phyloP scores from a whole-genome alignment of 2,329 filamentous ascomycete species.

The Clarireedia homoeocarpa region DNA sequence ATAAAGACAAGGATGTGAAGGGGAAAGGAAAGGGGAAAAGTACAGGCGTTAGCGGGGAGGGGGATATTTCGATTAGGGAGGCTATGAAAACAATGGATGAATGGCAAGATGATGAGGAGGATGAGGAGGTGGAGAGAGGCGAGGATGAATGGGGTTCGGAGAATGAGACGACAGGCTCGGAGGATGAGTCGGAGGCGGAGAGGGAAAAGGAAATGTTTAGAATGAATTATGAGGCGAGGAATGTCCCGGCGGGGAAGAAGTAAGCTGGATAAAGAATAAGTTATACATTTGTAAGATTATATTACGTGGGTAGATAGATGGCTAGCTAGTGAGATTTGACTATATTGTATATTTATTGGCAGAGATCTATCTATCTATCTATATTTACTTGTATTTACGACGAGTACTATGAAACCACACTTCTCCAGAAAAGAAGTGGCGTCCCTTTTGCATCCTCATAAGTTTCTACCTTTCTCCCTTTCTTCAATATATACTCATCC shows the following conservation, averaged over 20 bases:
- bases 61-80: constrained; percentile 1
- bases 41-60: not conserved
- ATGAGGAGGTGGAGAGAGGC: not conserved
- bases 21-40: not conserved
- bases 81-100: not conserved
- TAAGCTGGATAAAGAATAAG: no score
- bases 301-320: no score
- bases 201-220: constrained; percentile 9
- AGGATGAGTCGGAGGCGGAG: constrained; percentile 8
- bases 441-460: no score
- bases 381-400: no score
- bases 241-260: not conserved
- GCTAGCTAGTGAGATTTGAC: no score
- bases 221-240: constrained; percentile 3
- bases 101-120: not conserved
- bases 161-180: constrained; percentile 4
- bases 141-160: constrained; percentile 5
- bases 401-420: no score
- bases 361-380: no score
- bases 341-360: no score
- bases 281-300: no score
- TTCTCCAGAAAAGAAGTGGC: no score
- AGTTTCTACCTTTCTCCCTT: no score
- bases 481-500: no score
- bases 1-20: not conserved